Evolutionary conservation across 2,329 filamentous ascomycete species (phyloP), one percentile per base, ranked within the genome.

Genomic region (Colletotrichum orbiculare): DNA sequence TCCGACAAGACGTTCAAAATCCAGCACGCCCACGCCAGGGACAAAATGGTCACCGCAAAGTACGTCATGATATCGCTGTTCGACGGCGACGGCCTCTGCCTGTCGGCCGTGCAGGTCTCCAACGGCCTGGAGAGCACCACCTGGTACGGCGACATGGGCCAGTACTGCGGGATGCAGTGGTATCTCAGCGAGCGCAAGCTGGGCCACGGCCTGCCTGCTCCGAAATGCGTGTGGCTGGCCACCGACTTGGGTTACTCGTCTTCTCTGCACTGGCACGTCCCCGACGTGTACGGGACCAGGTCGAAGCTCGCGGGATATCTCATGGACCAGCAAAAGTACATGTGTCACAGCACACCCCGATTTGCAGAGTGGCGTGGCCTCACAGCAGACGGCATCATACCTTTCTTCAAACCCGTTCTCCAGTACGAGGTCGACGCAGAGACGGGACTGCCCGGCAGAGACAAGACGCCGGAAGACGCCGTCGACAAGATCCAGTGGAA

Each of bases 361-460:
- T 69, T 70, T 46, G 64, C 66, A 10, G 69, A 56, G 42, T 71
- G 68, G 69, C 45, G 42, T 4, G 50, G 67, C 8, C 49, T 70
- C 9, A 35, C 52, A 5, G 64, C 69, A 11, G 69, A 71, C 15
- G 60, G 65, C 6, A 61, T 60, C 35, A 66, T 73, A n/a, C 73
- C 71, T 6, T 64, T 72, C 41, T 75, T 72, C 66, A 63, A 68
- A 10, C 71, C 71, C 15, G 60, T 63, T 6, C 68, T 74, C 25
- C 55, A 73, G 15, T 73, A 74, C 54, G 58, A 68, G 8, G 43
- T 35, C 2, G 55, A 73, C 46, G 50, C 53, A 11, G 37, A 41
- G 5, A 62, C 50, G 10, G 59, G 50, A 0, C 50, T 61, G 39
- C 39, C 63, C 8, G 66, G 68, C 15, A 55, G 63, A 12, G 60